Evolutionary conservation across 2,329 filamentous ascomycete genomes (phyloP).

Genomic region (Aureobasidium lini): DNA sequence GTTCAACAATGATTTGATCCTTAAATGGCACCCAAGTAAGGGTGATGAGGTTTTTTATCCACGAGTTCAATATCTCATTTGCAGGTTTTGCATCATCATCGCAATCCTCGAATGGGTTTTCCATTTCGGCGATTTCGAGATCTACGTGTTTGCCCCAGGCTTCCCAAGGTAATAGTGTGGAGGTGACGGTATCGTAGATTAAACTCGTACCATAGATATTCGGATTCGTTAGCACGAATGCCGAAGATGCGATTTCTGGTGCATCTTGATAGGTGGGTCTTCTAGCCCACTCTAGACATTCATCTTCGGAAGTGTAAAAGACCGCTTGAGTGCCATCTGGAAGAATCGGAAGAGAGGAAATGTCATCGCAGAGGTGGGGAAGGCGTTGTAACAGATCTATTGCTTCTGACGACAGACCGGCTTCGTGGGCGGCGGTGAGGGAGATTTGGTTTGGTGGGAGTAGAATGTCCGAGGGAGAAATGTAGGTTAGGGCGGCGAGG

Average conservation of each 20-base stretch:
- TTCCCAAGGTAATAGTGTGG: background rate
- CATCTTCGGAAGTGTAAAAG: background rate
- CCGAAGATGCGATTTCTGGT: background rate
- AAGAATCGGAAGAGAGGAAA: background rate
- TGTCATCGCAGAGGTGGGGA: background rate
- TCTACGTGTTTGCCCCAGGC: background rate
- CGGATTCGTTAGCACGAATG: constrained; percentile 1
- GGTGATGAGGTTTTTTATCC: background rate
- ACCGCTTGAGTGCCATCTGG: background rate
- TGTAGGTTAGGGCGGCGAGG: background rate
- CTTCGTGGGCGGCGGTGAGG: background rate
- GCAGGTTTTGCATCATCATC: background rate
- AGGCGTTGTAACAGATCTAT: background rate
- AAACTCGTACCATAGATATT: background rate
- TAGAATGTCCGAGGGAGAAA: background rate
- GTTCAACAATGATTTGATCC: background rate
- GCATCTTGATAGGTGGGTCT: background rate
- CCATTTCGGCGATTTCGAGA: background rate
- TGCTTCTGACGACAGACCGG: background rate
- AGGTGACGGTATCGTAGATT: background rate
- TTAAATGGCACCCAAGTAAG: constrained; percentile 8
- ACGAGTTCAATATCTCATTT: background rate
- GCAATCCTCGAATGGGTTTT: background rate
- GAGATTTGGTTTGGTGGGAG: background rate
- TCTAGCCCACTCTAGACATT: background rate